A percentile compares a stretch with the other conserved stretches of the same genome.
Conservation (phyloP, 768 basidiomycete genomes). For the Russula sp. region DNA sequence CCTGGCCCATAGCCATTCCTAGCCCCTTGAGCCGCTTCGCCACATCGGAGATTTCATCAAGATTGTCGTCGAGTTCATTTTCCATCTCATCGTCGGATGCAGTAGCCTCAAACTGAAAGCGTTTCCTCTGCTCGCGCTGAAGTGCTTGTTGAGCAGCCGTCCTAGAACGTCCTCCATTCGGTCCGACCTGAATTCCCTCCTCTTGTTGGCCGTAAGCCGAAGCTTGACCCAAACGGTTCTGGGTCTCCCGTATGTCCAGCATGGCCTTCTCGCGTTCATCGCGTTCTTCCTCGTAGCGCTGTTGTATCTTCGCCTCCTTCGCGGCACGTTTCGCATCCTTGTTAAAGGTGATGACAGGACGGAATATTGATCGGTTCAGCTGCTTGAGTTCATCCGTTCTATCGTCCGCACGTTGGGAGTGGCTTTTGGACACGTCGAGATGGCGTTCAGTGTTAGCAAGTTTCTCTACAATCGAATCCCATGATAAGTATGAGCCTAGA, state of each 20-base stretch:
- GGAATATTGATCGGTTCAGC: constrained; percentile 92
- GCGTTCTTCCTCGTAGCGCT: constrained; percentile 85
- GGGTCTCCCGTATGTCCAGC: constrained; percentile 79
- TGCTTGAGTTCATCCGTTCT: constrained; percentile 90
- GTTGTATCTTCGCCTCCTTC: constrained; percentile 75
- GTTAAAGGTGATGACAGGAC: constrained; percentile 87
- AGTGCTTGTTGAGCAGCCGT: constrained; percentile 47
- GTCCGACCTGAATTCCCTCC: constrained; percentile 40
- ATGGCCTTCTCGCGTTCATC: constrained; percentile 78
- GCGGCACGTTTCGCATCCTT: constrained; percentile 87
- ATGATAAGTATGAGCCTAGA: constrained; percentile 1
- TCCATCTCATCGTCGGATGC: constrained; percentile 92
- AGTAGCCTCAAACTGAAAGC: constrained; percentile 88
- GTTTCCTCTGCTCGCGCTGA: constrained; percentile 65
- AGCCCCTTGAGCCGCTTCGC: constrained; percentile 74
- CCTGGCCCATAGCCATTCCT: constrained; percentile 77
- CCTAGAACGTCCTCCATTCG: constrained; percentile 38
- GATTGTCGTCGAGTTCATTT: constrained; percentile 87
- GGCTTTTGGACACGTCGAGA: constrained; percentile 85
- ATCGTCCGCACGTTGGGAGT: constrained; percentile 85
- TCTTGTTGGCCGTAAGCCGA: constrained; percentile 50
- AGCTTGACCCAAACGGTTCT: constrained; percentile 78
- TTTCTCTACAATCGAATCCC: constrained; percentile 47
- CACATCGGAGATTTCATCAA: constrained; percentile 77
- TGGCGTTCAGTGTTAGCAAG: constrained; percentile 93